Conservation (phyloP, 176 grass and related monocot genomes). For the Aegilops sharonensis region DNA sequence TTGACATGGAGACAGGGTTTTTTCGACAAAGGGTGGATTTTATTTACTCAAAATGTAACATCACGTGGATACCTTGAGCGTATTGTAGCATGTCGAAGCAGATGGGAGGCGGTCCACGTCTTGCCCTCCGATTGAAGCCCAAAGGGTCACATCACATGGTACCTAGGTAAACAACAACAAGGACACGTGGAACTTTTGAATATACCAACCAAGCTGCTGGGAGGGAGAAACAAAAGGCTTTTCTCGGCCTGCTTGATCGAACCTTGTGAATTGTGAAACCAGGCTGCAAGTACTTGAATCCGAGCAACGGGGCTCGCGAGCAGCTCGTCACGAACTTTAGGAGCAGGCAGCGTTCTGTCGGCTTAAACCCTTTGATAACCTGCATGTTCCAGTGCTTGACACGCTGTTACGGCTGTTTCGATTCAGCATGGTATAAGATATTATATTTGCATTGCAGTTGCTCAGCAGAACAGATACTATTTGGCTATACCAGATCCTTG, state of each 20-base stretch:
- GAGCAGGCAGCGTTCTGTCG: constrained; percentile 81
- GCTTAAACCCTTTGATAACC: constrained; percentile 83
- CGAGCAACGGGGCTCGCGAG: constrained; percentile 91
- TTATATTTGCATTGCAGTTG: not conserved
- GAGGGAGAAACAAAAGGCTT: not conserved
- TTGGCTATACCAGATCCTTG: constrained; percentile 10
- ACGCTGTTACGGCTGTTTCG: not conserved
- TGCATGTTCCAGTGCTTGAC: constrained; percentile 23
- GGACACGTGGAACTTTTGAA: not conserved
- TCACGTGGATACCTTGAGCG: constrained; percentile 12
- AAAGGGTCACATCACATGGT: constrained; percentile 80
- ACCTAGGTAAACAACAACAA: constrained; percentile 50
- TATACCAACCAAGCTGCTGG: not conserved
- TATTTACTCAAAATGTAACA: too few relatives aligned
- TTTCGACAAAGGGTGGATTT: too few relatives aligned
- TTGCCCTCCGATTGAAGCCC: constrained; percentile 91
- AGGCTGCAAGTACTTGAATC: constrained; percentile 92
- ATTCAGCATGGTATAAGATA: not conserved
- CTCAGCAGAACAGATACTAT: not conserved
- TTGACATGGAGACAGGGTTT: too few relatives aligned
- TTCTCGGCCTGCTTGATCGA: constrained; percentile 16
- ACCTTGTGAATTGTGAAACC: constrained; percentile 98
- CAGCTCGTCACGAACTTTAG: constrained; percentile 97
- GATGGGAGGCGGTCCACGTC: constrained; percentile 94
- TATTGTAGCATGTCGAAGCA: constrained; percentile 97